Evolutionary conservation across 2,329 filamentous ascomycete species (phyloP).

Genomic region (Aspergillus fumigatiaffinis): DNA sequence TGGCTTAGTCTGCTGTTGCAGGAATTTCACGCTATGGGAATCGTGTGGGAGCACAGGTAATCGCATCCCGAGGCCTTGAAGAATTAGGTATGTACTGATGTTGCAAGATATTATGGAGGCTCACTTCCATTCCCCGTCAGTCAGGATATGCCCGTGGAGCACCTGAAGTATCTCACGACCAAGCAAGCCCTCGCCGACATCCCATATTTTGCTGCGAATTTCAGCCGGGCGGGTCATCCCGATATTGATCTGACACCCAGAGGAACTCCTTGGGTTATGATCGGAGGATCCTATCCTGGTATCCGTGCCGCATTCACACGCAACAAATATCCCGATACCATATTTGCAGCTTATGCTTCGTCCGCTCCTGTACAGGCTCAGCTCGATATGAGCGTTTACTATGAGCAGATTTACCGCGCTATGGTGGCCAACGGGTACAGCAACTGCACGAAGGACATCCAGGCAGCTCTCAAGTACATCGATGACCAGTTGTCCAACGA

Average conservation of each 20-base stretch:
- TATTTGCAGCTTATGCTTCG: constrained; percentile 40
- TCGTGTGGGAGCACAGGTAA: constrained; percentile 44
- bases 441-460: constrained; percentile 50
- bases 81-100: constrained; percentile 3
- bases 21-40: constrained; percentile 36
- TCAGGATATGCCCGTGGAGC: constrained; percentile 33
- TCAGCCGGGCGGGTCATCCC: constrained; percentile 29
- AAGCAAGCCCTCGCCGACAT: constrained; percentile 44
- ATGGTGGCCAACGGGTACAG: constrained; percentile 47
- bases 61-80: neutral
- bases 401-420: constrained; percentile 47
- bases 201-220: constrained; percentile 42
- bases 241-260: constrained; percentile 37
- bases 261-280: constrained; percentile 44
- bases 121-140: constrained; percentile 37
- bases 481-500: constrained; percentile 42
- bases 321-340: constrained; percentile 40
- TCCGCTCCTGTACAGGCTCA: constrained; percentile 46
- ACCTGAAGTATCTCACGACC: constrained; percentile 41
- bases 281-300: constrained; percentile 46
- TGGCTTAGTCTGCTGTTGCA: constrained; percentile 18
- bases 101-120: constrained; percentile 40
- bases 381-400: constrained; percentile 51
- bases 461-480: constrained; percentile 48
- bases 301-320: constrained; percentile 43